Evolutionary conservation across 2,329 filamentous ascomycete genomes (phyloP), one percentile per base, ranked within the genome.

Genomic region (Lachnellula occidentalis): DNA sequence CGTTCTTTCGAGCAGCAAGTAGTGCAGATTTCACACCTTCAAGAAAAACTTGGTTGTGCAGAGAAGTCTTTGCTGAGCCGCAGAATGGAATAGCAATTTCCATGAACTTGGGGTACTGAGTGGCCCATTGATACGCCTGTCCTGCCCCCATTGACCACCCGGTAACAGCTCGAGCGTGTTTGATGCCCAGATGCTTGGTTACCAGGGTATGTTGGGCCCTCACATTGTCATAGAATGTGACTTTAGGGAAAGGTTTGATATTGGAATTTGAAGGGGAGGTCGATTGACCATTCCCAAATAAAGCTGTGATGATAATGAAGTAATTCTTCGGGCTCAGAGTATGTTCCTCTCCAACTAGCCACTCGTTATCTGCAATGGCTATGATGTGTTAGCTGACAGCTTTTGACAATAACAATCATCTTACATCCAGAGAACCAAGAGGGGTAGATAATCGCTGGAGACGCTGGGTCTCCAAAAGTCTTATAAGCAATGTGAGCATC

Each of bases 401-500:
- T 27, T 52, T 5, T 5, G 15, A 34, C 34, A 1, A 11, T 43
- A 14, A 12, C 8, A 11, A 22, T 12, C 15, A 70, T 14, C 75
- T 49, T 67, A 80, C 77, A 61, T 56, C 84, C 84, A 15, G 82
- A 85, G 67, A 85, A 92, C 88, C 88, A 92, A 2, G 83, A 84
- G 2, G 88, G 88, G 65, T 92, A 92, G 57, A 92, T 79, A 55
- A 92, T 80, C 2, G 82, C 83, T 7, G 87, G 87, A 5, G 73
- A 75, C 0, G 73, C 77, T 0, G 79, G 67, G 53, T 84, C 74
- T 19, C 88, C 88, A 61, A 87, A 86, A 0, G 87, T 89, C 70
- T 87, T 90, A 75, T 89, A 92, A 15, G 87, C 86, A 51, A 92
- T 82, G 64, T 81, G 79, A 1, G 88, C 88, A 61, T 80, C 69